Conservation (phyloP, 495 filamentous ascomycete species). For the Bombardia bombarda region DNA sequence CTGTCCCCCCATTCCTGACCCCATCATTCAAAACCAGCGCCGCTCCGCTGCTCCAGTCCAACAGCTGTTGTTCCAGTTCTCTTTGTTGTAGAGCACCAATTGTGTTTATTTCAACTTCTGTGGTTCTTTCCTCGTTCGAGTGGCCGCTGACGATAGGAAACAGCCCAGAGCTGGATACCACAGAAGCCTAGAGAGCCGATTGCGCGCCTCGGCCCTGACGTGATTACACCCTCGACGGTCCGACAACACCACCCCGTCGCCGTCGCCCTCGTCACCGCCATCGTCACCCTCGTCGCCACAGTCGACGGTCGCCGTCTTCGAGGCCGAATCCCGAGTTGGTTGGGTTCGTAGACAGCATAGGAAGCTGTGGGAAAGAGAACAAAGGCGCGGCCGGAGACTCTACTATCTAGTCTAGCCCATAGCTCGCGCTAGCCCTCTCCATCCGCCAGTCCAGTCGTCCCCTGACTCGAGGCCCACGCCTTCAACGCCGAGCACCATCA, state of each 20-base stretch:
- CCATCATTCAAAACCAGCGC: constrained; percentile 23
- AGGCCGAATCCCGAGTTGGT: too few species aligned
- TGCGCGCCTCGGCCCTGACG: background rate
- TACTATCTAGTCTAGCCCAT: too few species aligned
- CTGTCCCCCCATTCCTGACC: constrained; percentile 11
- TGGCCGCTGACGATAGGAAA: constrained; percentile 19
- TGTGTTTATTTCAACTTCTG: constrained; percentile 13
- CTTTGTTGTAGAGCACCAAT: constrained; percentile 9
- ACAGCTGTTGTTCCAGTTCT: constrained; percentile 9
- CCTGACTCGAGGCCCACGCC: background rate
- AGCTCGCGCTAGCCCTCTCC: background rate
- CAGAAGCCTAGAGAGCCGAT: background rate
- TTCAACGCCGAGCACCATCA: too few species aligned
- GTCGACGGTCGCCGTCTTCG: background rate
- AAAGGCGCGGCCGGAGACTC: too few species aligned
- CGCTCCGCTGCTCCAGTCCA: constrained; percentile 11
- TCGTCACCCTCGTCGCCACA: constrained; percentile 1
- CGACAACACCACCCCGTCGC: background rate
- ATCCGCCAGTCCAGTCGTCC: background rate
- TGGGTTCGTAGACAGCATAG: too few species aligned
- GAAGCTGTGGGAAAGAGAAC: too few species aligned
- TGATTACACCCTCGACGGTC: background rate
- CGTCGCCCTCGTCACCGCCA: background rate
- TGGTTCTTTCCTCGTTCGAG: constrained; percentile 5
- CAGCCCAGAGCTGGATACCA: constrained; percentile 12